Evolutionary conservation across 805 yeast genomes (phyloP), one percentile per base, ranked within the genome.

Genomic region (Saturnispora halmiae): DNA sequence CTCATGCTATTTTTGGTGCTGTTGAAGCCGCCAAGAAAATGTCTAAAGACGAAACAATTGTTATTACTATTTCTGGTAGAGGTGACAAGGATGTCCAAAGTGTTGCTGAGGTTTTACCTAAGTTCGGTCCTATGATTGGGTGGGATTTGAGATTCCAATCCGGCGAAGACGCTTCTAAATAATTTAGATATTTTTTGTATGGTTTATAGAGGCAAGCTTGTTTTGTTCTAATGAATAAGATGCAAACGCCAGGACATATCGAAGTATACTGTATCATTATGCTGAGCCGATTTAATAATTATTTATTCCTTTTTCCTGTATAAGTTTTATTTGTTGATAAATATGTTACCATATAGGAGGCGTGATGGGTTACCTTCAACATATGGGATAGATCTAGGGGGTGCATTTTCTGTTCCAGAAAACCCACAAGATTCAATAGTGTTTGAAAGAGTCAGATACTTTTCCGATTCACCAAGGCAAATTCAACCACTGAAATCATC

Each of bases 21-120:
- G 69, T 84, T 46, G 75, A 87, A 64, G 71, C 84, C 37, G 98
- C 99, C 24, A 78, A 85, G 68, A 80, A 78, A 14, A 70, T 92
- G 81, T 58, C 72, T 19, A 72, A 78, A 49, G 95, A 82, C 50
- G 73, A 87, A 65, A 77, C 86, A 58, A 68, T 92, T 44, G 80
- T 92, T 46, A 82, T 92, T 57, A 87, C 87, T 60, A 74, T 92
- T 43, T 86, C 96, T 39, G 99, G 99, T 55, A 84, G 99, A 72
- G 99, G 98, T 66, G 98, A 92, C 62, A 92, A 92, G 69, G 98
- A 92, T 62, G 98, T 92, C 30, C 96, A 87, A 65, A 84, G 88
- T 60, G 96, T 92, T 41, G 98, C 98, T 35, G 96, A 92, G 63
- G 77, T 80, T 40, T 72, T 92, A 58, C 98, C 98, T 35, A 74